A percentile compares a stretch with the other conserved stretches of the same genome.
phyloP scores from a whole-genome alignment of 2,329 filamentous ascomycete species.

The Fusarium sulawesiense region DNA sequence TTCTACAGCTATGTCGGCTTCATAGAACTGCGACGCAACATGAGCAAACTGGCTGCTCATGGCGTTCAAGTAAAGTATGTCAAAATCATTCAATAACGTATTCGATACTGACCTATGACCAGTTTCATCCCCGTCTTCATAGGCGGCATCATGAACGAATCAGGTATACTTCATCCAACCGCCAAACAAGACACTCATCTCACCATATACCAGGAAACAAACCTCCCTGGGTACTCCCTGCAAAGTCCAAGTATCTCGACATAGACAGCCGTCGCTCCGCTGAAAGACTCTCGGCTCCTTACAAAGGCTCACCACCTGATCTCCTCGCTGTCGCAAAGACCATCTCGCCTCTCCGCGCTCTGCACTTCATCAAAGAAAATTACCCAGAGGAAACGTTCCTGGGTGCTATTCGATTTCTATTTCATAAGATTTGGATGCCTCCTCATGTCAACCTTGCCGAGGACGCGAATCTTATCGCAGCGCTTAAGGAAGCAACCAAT shows the following conservation, averaged over 20 bases:
- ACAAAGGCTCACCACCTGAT: slow-evolving; percentile 55
- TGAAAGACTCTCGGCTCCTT: slow-evolving; percentile 52
- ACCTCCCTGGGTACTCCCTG: slow-evolving; percentile 77
- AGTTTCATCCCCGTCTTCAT: slow-evolving; percentile 80
- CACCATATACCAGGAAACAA: slow-evolving; percentile 68
- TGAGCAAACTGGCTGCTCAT: slow-evolving; percentile 65
- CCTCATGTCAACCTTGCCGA: slow-evolving; percentile 69
- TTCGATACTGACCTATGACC: neutral
- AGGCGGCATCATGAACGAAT: slow-evolving; percentile 71
- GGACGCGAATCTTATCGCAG: slow-evolving; percentile 61
- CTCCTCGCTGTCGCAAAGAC: slow-evolving; percentile 59
- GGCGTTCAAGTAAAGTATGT: slow-evolving; percentile 74
- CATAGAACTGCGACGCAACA: slow-evolving; percentile 67
- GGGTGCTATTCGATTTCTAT: slow-evolving; percentile 65
- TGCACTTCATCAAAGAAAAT: slow-evolving; percentile 73
- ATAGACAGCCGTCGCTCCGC: slow-evolving; percentile 57
- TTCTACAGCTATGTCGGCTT: slow-evolving; percentile 69
- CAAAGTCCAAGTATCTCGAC: slow-evolving; percentile 70
- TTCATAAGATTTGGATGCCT: slow-evolving; percentile 71
- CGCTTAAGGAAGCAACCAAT: slow-evolving; percentile 50
- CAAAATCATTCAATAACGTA: no score
- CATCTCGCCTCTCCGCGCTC: slow-evolving; percentile 70
- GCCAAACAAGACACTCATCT: neutral
- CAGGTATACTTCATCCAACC: slow-evolving; percentile 55
- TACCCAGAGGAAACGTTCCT: slow-evolving; percentile 64